phyloP scores from a whole-genome alignment of 2,329 filamentous ascomycete species.

The Ophiostoma triangulosporum region DNA sequence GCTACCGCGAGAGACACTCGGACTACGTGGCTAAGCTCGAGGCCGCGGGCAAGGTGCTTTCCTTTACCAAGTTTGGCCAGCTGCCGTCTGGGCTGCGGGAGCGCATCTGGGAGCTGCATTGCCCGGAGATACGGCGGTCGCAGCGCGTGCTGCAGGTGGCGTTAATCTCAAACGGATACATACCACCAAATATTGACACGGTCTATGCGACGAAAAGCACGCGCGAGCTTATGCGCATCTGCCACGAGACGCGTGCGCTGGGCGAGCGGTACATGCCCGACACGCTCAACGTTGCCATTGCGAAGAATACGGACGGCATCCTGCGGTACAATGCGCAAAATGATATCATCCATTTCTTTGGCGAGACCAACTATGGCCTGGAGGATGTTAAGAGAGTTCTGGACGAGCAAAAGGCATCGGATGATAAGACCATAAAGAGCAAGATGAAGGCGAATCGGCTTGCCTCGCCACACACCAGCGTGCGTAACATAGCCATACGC shows the following conservation, averaged over 20 bases:
- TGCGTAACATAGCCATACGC: conserved; percentile 7
- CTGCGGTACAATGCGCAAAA: conserved; percentile 9
- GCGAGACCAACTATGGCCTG: not conserved
- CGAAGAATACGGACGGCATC: not conserved
- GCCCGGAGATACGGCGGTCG: conserved; percentile 1
- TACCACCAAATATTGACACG: not conserved
- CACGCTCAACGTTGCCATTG: conserved; percentile 1
- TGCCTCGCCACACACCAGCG: not conserved
- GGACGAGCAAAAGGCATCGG: too few relatives aligned
- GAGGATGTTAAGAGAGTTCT: not conserved
- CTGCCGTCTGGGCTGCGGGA: conserved; percentile 13
- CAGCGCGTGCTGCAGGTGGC: conserved; percentile 5
- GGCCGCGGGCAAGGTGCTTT: not conserved
- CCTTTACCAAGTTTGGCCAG: conserved; percentile 5
- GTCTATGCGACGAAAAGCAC: not conserved
- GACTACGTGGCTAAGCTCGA: not conserved
- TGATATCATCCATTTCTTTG: conserved; percentile 11
- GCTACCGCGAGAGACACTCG: not conserved
- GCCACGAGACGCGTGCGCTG: conserved; percentile 10
- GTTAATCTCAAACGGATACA: not conserved
- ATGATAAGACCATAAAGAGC: too few relatives aligned
- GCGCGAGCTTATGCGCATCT: conserved; percentile 9
- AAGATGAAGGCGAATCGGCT: not conserved
- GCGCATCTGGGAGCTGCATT: conserved; percentile 12
- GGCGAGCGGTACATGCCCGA: conserved; percentile 11